Conservation (phyloP, 768 basidiomycete species). For the Tulasnella sp. region DNA sequence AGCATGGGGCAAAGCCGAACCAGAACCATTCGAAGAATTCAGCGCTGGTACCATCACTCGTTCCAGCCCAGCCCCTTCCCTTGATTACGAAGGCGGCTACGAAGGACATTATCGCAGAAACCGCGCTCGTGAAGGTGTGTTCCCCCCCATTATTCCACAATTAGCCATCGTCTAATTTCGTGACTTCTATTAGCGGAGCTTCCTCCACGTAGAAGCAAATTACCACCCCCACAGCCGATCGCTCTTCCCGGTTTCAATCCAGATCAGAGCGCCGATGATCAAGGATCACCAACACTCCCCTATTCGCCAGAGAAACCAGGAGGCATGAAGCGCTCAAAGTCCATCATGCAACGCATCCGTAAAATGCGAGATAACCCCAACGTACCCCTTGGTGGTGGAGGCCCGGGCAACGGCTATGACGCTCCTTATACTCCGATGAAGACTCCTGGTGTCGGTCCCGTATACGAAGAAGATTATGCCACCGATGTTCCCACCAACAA, state of each 20-base stretch:
- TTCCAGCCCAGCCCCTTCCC: constrained; percentile 5
- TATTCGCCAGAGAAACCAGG: too few species aligned
- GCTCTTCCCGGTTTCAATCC: constrained; percentile 62
- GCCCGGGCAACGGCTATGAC: constrained; percentile 35
- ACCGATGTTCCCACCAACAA: neutral
- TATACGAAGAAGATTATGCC: neutral
- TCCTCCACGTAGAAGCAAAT: constrained; percentile 1
- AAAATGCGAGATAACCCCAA: constrained; percentile 82
- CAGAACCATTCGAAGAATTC: constrained; percentile 84
- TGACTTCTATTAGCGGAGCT: constrained; percentile 8
- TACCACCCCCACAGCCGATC: constrained; percentile 73
- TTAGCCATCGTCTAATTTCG: neutral
- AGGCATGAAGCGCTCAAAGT: constrained; percentile 54
- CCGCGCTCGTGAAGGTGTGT: constrained; percentile 31
- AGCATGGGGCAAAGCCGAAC: constrained; percentile 87
- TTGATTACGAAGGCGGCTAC: constrained; percentile 18
- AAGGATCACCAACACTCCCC: constrained; percentile 25
- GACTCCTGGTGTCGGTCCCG: neutral
- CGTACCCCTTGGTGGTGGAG: constrained; percentile 43
- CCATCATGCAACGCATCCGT: constrained; percentile 76
- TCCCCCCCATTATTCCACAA: too few species aligned
- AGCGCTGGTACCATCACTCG: constrained; percentile 44
- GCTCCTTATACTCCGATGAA: neutral
- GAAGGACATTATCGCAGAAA: constrained; percentile 32
- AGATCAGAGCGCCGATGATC: too few species aligned